Base-by-base conservation (phyloP, 2,329 filamentous ascomycete genomes). In the Dactylellina cionopaga region DNA sequence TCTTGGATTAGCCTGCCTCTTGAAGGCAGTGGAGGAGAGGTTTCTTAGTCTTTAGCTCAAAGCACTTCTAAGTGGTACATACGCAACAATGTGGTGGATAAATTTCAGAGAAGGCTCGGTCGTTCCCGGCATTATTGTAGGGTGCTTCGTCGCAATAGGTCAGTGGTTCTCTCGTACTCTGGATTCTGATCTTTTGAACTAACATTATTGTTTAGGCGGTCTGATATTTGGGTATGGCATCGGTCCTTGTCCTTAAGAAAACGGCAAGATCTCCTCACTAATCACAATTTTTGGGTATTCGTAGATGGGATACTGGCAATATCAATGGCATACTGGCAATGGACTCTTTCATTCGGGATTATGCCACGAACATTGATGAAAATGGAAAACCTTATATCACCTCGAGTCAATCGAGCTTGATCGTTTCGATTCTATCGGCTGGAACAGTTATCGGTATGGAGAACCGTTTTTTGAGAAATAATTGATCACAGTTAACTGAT, bases 361-460 rank as follows among this genome's bases (percentile, higher is more conserved):
- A 52, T 49, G 29, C 49, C 17, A 68, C 58, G 31, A 74, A 46
- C 22, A 15, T 27, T 46, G 15, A 69, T 54, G 41, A 41, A 5
- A 33, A 62, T 44, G 64, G 70, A 9, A 56, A 62, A 19, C 59
- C 59, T 4, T 72, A 60, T 17, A 72, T 72, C 29, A 72, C 68
- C n/a, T 17, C 68, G 1, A 55, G 70, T 0, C 83, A 87, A 74
- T 83, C 86, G 44, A 89, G 89, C 0, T 82, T 87, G 39, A 87
- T 90, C 69, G 89, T 91, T 33, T 91, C 90, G 5, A 92, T 92
- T 75, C 84, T 92, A 15, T 92, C 89, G 0, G 88, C 88, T 27
- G 90, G 90, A 65, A 92, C 90, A 29, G 92, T 92, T 81, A 89
- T 92, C 75, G 90, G 90, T 39, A 86, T 90, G 11, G 83, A 92